Conservation (phyloP, 176 grass and related monocot genomes). For the Ananas comosus region DNA sequence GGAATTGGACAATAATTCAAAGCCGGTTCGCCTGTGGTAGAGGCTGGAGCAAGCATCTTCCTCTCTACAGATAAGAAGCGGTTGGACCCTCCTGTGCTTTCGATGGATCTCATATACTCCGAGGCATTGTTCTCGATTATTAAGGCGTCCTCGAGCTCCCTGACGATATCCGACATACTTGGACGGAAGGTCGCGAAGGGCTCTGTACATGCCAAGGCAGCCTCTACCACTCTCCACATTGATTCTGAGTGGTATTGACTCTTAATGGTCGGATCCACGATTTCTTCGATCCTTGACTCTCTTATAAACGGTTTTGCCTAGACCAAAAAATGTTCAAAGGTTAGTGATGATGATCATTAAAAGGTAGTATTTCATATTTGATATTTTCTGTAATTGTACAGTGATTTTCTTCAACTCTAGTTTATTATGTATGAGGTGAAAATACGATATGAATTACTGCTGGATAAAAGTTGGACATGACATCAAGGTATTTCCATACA, state of each 20-base stretch:
- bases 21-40: constrained; percentile 9
- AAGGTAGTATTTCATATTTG: background rate
- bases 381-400: background rate
- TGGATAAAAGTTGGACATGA: too few species aligned
- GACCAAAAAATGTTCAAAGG: background rate
- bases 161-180: constrained; percentile 45
- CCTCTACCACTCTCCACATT: constrained; percentile 64
- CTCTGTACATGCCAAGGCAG: constrained; percentile 43
- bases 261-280: constrained; percentile 63
- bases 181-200: constrained; percentile 55
- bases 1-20: constrained; percentile 34
- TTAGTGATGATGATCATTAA: background rate
- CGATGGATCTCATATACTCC: constrained; percentile 69
- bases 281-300: constrained; percentile 64
- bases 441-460: too few species aligned
- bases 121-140: constrained; percentile 71
- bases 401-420: too few species aligned
- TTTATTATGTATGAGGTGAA: too few species aligned
- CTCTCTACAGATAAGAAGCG: constrained; percentile 43
- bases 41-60: constrained; percentile 37
- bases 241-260: constrained; percentile 61
- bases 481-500: too few species aligned
- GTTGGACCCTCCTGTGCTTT: constrained; percentile 53
- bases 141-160: constrained; percentile 62
- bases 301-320: constrained; percentile 61